phyloP scores from a whole-genome alignment of 73 alveolate species.

The Tetrahymena thermophila region DNA sequence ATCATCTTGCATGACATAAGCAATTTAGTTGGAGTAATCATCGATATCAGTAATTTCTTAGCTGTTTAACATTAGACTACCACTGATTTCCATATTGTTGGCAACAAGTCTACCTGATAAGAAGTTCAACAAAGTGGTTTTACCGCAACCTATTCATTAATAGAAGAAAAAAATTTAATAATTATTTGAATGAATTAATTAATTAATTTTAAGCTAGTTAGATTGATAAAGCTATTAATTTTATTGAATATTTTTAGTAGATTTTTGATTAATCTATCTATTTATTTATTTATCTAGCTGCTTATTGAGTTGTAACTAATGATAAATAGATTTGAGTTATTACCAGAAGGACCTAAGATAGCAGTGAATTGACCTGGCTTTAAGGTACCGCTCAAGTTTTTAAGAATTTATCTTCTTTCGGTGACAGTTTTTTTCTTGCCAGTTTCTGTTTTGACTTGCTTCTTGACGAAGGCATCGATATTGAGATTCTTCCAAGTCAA shows the following conservation, averaged over 20 bases:
- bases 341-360: constrained; percentile 63
- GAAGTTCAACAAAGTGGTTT: constrained; percentile 46
- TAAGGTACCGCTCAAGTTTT: constrained; percentile 44
- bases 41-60: constrained; percentile 30
- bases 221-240: no score
- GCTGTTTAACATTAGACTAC: constrained; percentile 22
- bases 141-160: constrained; percentile 25
- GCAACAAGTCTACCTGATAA: constrained; percentile 39
- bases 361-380: constrained; percentile 52
- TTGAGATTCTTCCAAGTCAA: constrained; percentile 16
- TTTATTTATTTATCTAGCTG: neutral
- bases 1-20: constrained; percentile 58
- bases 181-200: neutral
- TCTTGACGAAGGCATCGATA: constrained; percentile 14
- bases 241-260: no score
- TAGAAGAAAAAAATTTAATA: neutral
- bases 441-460: neutral
- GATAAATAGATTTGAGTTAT: neutral
- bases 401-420: constrained; percentile 15
- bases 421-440: neutral
- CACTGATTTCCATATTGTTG: constrained; percentile 30
- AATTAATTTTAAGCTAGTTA: neutral
- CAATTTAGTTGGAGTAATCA: constrained; percentile 30
- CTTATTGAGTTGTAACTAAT: neutral
- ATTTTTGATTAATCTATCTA: neutral